Evolutionary conservation across 192 early-diverging fungal genomes (phyloP), one percentile per base, ranked within the genome.

Genomic region (Phlyctochytrium arcticum): DNA sequence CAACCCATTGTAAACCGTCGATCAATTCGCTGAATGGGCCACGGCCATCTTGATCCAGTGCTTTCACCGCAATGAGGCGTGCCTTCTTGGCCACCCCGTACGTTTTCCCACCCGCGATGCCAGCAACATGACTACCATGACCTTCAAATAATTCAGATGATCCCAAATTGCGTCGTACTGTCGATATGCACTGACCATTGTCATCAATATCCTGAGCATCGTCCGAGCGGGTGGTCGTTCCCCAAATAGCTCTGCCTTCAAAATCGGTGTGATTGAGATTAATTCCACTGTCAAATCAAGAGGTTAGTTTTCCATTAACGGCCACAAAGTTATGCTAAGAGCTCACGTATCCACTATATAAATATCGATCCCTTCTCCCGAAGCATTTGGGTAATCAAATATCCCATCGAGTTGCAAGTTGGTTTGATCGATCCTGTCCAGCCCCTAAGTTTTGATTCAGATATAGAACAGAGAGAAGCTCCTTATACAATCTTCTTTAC

Each of bases 231-330:
- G 72, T 72, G 19, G 63, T 59, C 21, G 36, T 58, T 23, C 77
- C 77, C 34, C 57, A 83, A 33, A 60, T 61, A 23, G 92, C 94
- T 60, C 94, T 87, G 58, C 88, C 90, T 49, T 89, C 87, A 71
- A 96, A 95, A 62, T 96, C 93, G 3, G 82, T 75, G 61, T 96
- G 94, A 5, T 80, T 65, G 47, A 84, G 66, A 56, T 87, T 81
- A 59, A 96, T 81, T 39, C 93, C 94, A 1, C 39, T 44, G 21
- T 19, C 12, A 0, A 19, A 44, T 2, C 15, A 44, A n/a, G 12
- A 44, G 39, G 21, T 44, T 12, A 44, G 21, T 19, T n/a, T 44
- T 1, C 2, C 39, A n/a, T 44, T 44, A 12, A 44, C 21, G 12
- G 15, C 39, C 1, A 12, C 37, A 42, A 8, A 42, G 37, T n/a